phyloP scores from a whole-genome alignment of 805 yeast genomes.

The Kuraishia hungarica region DNA sequence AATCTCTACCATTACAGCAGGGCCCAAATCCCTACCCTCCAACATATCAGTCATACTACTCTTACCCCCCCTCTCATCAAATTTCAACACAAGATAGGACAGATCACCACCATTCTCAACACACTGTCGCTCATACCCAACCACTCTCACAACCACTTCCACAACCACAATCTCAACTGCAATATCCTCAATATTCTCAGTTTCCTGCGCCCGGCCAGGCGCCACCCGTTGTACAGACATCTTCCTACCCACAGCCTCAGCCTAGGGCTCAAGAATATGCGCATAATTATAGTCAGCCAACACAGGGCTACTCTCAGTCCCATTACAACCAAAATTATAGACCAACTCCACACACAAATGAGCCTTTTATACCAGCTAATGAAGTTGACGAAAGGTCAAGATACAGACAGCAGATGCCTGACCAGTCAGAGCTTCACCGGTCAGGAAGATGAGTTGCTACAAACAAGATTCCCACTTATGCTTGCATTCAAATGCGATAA shows the following conservation, averaged over 20 bases:
- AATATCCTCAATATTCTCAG: not conserved
- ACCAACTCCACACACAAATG: not conserved
- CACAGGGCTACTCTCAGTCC: not conserved
- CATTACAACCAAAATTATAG: not conserved
- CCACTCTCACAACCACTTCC: not conserved
- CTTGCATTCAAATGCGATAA: too few relatives aligned
- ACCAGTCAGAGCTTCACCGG: not conserved
- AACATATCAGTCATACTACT: not conserved
- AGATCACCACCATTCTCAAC: not conserved
- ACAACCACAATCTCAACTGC: not conserved
- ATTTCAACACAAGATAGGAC: not conserved
- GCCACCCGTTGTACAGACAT: not conserved
- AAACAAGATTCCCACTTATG: not conserved
- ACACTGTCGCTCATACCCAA: not conserved
- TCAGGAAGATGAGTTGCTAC: not conserved
- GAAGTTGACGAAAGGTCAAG: not conserved
- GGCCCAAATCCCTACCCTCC: not conserved
- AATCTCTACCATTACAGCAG: not conserved
- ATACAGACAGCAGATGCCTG: not conserved
- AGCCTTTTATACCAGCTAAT: not conserved
- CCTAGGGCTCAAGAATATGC: not conserved
- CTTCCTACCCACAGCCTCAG: not conserved
- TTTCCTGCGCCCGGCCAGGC: not conserved
- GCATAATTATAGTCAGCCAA: not conserved
- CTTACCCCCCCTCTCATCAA: not conserved